These are phyloP conservation scores for Suillus brevipes DNA, from an alignment of 768 basidiomycete genomes.

Conservation along the genomic window DNA sequence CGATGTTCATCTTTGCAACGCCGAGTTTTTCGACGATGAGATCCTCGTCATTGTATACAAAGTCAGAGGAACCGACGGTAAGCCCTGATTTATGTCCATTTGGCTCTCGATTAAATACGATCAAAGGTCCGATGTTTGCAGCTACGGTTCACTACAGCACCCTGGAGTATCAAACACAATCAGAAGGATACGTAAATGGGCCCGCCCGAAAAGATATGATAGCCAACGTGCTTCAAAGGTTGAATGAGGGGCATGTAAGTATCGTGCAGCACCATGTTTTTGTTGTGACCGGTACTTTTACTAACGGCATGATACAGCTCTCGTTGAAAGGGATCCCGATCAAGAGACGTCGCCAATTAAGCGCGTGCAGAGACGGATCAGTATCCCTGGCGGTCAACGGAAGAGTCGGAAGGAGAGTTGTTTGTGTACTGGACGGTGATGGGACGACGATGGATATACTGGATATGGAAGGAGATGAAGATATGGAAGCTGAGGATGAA, in stretches of 20 bases:
- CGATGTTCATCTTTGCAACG: conserved; percentile 58
- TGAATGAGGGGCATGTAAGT: conserved; percentile 67
- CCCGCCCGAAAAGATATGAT: conserved; percentile 68
- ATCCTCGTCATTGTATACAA: conserved; percentile 65
- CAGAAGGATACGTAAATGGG: conserved; percentile 50
- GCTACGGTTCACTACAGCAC: conserved; percentile 63
- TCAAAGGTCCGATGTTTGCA: conserved; percentile 55
- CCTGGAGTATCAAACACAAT: conserved; percentile 56
- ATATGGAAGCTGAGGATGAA: conserved; percentile 43
- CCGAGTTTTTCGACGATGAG: conserved; percentile 80
- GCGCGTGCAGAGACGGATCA: conserved; percentile 49
- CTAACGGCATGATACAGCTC: conserved; percentile 46
- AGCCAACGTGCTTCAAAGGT: conserved; percentile 50
- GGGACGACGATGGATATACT: conserved; percentile 69
- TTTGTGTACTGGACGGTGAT: conserved; percentile 66
- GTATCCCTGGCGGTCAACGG: conserved; percentile 75
- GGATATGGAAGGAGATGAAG: conserved; percentile 71
- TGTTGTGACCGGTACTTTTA: conserved; percentile 33
- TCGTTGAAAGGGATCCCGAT: conserved; percentile 49
- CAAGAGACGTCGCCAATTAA: conserved; percentile 55
- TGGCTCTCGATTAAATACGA: conserved; percentile 29
- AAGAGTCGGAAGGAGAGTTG: conserved; percentile 68
- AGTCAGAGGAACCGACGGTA: conserved; percentile 48
- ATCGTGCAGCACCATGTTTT: conserved; percentile 31
- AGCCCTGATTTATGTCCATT: conserved; percentile 17